Conservation (phyloP, 768 basidiomycete species). For the Boletus rufocinnamomeus region DNA sequence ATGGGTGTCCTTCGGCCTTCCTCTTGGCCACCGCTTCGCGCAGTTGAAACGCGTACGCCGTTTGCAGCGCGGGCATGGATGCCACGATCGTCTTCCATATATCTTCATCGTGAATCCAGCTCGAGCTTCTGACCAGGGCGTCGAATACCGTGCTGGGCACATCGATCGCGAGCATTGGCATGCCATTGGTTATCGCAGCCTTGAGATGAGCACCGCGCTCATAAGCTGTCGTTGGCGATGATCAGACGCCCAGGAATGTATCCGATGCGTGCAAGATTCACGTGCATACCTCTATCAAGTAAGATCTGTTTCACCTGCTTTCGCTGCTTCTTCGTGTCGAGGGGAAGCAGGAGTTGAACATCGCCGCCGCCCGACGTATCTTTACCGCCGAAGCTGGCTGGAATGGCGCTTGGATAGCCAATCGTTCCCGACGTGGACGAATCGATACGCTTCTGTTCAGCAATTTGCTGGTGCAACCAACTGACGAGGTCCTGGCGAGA, state of each 20-base stretch:
- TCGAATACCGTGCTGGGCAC: constrained; percentile 64
- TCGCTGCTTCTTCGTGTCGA: constrained; percentile 72
- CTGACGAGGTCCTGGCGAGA: constrained; percentile 68
- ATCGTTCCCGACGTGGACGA: constrained; percentile 60
- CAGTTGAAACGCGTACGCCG: constrained; percentile 65
- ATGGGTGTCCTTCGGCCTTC: constrained; percentile 63
- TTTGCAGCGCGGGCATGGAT: constrained; percentile 56
- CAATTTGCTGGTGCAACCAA: constrained; percentile 76
- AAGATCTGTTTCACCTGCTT: constrained; percentile 72
- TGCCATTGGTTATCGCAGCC: constrained; percentile 55
- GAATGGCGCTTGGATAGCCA: constrained; percentile 41
- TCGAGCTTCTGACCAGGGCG: constrained; percentile 51
- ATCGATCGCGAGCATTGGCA: constrained; percentile 75
- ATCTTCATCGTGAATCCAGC: constrained; percentile 78
- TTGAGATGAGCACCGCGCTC: constrained; percentile 61
- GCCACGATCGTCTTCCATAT: constrained; percentile 62
- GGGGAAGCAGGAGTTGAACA: constrained; percentile 65
- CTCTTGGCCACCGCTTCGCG: constrained; percentile 65
- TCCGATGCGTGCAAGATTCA: neutral
- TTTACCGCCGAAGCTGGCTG: constrained; percentile 36
- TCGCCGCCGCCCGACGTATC: constrained; percentile 41
- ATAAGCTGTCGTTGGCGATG: constrained; percentile 48
- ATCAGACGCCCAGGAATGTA: neutral
- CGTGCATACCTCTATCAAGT: constrained; percentile 57
- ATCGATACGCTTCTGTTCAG: constrained; percentile 79